Percentiles rank a stretch among this genome's conserved stretches.
These are phyloP conservation scores for Jamesozyma rosinii DNA, from an alignment of 805 yeast species.

Conservation along the genomic window DNA sequence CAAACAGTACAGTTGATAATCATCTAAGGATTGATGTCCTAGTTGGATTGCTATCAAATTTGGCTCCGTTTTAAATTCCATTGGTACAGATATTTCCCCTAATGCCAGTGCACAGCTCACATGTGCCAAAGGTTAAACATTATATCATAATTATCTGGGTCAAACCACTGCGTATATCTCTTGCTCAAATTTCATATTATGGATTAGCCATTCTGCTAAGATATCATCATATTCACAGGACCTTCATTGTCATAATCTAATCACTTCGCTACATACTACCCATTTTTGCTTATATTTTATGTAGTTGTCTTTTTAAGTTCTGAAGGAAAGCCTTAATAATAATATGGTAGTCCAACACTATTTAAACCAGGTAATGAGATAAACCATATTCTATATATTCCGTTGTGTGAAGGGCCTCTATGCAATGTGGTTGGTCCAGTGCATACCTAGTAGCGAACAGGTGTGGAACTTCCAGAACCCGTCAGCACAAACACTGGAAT, in stretches of 20 bases:
- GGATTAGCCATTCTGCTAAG: too few relatives aligned
- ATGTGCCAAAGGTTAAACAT: too few relatives aligned
- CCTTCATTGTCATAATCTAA: not conserved
- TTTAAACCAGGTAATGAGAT: not conserved
- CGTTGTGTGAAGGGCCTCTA: not conserved
- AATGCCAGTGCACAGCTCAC: too few relatives aligned
- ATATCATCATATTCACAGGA: not conserved
- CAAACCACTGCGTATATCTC: too few relatives aligned
- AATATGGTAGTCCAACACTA: not conserved
- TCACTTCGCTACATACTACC: constrained; percentile 50
- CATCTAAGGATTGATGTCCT: too few relatives aligned
- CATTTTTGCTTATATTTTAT: constrained; percentile 45
- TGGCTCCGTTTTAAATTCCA: too few relatives aligned
- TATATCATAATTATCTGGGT: too few relatives aligned
- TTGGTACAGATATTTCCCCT: too few relatives aligned
- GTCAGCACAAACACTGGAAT: too few relatives aligned
- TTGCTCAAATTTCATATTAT: too few relatives aligned
- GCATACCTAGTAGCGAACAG: not conserved
- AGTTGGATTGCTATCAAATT: too few relatives aligned
- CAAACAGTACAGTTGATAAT: too few relatives aligned
- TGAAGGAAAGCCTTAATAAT: not conserved
- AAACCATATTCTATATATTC: not conserved
- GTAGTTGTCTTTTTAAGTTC: constrained; percentile 1
- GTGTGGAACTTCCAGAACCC: not conserved
- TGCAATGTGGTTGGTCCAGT: not conserved